Percentiles rank a stretch among this genome's conserved stretches.
These are phyloP conservation scores for Lyophyllum shimeji DNA, from an alignment of 768 basidiomycete genomes.

Conservation along the genomic window DNA sequence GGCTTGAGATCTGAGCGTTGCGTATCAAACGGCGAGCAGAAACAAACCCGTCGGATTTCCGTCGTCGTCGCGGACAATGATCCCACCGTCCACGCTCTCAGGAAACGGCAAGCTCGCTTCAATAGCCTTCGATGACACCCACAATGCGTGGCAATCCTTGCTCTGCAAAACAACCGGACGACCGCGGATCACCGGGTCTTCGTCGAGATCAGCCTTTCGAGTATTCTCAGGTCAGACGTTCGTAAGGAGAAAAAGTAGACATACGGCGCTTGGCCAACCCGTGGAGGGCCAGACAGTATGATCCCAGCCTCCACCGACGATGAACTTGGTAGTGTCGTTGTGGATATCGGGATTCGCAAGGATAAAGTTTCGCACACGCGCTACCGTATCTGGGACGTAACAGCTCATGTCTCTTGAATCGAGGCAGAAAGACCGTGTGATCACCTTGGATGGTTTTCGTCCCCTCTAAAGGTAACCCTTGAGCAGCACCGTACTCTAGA, in stretches of 20 bases:
- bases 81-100: conserved; percentile 71
- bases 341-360: conserved; percentile 54
- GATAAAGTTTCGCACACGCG: conserved; percentile 61
- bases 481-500: conserved; percentile 72
- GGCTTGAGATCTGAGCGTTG: conserved; percentile 4
- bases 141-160: conserved; percentile 88
- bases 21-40: conserved; percentile 2
- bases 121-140: conserved; percentile 73
- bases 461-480: conserved; percentile 63
- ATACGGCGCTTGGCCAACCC: conserved; percentile 69
- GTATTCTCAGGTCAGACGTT: background rate
- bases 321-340: conserved; percentile 55
- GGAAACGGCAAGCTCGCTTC: conserved; percentile 63
- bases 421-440: conserved; percentile 1
- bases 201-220: conserved; percentile 68
- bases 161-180: conserved; percentile 77
- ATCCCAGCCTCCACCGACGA: conserved; percentile 90
- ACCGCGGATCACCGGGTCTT: conserved; percentile 63
- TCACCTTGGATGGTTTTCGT: conserved; percentile 58
- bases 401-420: background rate
- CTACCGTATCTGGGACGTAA: conserved; percentile 52
- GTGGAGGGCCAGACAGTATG: conserved; percentile 71
- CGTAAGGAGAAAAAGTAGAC: background rate
- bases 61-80: conserved; percentile 65
- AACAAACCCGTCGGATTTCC: conserved; percentile 71